Evolutionary conservation across 768 basidiomycete genomes (phyloP).

Genomic region (Pulveroboletus ravenelii): DNA sequence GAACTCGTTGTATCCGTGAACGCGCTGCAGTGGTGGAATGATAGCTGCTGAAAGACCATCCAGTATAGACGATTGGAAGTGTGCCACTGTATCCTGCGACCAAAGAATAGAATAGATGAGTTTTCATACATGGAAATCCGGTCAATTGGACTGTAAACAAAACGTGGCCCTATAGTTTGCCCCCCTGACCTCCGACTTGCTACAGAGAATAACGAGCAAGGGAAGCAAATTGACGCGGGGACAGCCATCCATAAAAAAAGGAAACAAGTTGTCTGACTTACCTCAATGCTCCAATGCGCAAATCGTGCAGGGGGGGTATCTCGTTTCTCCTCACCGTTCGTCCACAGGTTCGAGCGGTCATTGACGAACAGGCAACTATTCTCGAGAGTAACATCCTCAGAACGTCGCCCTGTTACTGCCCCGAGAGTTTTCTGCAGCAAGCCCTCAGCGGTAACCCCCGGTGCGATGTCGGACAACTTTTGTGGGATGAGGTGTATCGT

Average conservation of each 20-base stretch:
- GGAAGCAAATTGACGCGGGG: neutral
- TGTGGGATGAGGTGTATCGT: constrained; percentile 35
- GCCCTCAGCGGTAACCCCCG: constrained; percentile 42
- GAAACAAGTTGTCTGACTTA: constrained; percentile 30
- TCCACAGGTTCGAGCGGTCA: constrained; percentile 8
- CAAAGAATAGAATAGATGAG: neutral
- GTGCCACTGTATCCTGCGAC: constrained; percentile 68
- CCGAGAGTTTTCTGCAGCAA: constrained; percentile 43
- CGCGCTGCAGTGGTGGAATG: constrained; percentile 57
- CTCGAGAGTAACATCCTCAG: constrained; percentile 30
- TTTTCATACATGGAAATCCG: neutral
- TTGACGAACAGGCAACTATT: constrained; percentile 35
- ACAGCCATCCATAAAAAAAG: neutral
- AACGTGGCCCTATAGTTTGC: constrained; percentile 10
- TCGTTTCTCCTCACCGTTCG: constrained; percentile 29
- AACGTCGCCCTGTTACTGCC: constrained; percentile 27
- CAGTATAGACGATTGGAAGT: constrained; percentile 61
- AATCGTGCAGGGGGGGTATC: constrained; percentile 66
- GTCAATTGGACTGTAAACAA: neutral
- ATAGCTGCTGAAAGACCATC: constrained; percentile 60
- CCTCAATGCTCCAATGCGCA: constrained; percentile 62
- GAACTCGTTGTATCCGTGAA: constrained; percentile 92
- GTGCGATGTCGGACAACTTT: constrained; percentile 27
- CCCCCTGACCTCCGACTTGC: neutral
- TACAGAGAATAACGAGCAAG: neutral